Base-by-base conservation (phyloP, 805 yeast species). In the Kodamaea lidongshanica region DNA sequence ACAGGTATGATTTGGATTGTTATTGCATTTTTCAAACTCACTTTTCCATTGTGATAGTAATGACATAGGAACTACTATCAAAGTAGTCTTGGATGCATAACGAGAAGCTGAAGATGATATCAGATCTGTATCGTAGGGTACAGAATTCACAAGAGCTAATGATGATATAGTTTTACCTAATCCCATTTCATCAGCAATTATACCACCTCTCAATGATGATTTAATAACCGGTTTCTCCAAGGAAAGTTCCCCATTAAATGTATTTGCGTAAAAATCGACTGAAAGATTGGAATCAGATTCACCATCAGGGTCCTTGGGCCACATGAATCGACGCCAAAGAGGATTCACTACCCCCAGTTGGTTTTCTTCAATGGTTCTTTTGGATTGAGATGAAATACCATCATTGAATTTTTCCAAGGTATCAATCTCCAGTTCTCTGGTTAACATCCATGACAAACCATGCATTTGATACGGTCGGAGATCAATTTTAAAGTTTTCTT, bases 141-240 rank as follows among this genome's bases (percentile, higher is more conserved):
- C 77, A 0, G 84, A 67, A 34, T 80, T 74, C 8, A 88, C 65
- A 28, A 89, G 56, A 0, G 96, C 70, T 30, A 86, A 55, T 0
- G 94, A 75, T 1, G 95, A 81, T 14, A 88, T 81, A 0, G 97
- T 88, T 50, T 88, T 88, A 24, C 97, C 97, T 6, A 88, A 64
- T 0, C 97, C 97, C 97, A 88, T 88, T 52, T 88, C 97, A 58
- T 88, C 97, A 0, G 96, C 95, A 10, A 88, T 58, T 12, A 88
- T 82, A 2, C 97, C 97, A 20, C 97, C 96, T 28, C 67, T 65
- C 28, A 79, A 68, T 12, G 70, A 46, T 2, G 78, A 65, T 35
- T 67, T 73, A 23, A 86, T 60, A 8, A 76, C 44, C 1, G 96
- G 96, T 38, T 71, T 74, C 13, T 70, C 68, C 10, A 73, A 42